A percentile compares a stretch with the other conserved stretches of the same genome.
Evolutionary conservation across 2,329 filamentous ascomycete species (phyloP).

Genomic region (Chaetomiaceae sp.): DNA sequence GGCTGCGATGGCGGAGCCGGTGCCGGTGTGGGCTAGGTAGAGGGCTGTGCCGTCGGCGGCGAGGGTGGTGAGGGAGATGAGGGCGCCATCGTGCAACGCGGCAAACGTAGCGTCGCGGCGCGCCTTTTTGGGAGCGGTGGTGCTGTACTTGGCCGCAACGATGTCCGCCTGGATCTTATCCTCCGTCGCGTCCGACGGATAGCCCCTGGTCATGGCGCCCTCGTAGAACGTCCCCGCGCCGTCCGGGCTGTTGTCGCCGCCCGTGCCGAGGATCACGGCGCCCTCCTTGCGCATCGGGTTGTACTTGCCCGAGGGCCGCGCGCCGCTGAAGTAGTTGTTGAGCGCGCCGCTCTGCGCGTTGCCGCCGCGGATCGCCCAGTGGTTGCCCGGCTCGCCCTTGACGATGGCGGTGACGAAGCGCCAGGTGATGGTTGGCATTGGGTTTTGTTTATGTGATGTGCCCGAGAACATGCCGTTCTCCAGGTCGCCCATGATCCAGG

Average conservation of each 20-base stretch:
- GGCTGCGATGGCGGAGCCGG: too few species aligned
- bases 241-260: constrained; percentile 57
- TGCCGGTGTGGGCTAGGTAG: too few species aligned
- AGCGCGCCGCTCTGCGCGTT: constrained; percentile 49
- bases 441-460: constrained; percentile 39
- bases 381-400: constrained; percentile 50
- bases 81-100: constrained; percentile 4
- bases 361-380: constrained; percentile 55
- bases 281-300: constrained; percentile 60
- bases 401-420: constrained; percentile 52
- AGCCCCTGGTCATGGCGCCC: constrained; percentile 57
- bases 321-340: constrained; percentile 53
- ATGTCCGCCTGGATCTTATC: constrained; percentile 54
- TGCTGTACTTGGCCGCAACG: constrained; percentile 51
- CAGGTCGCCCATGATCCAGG: constrained; percentile 64
- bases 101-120: constrained; percentile 23
- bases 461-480: constrained; percentile 63
- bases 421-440: constrained; percentile 42
- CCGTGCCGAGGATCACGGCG: constrained; percentile 62
- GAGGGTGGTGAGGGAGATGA: constrained; percentile 29
- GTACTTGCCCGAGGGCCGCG: constrained; percentile 48
- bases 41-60: too few species aligned
- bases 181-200: constrained; percentile 54
- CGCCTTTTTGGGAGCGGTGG: constrained; percentile 30
- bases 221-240: constrained; percentile 61